Conservation (phyloP, 345 rosid species). For the Murraya paniculata region DNA sequence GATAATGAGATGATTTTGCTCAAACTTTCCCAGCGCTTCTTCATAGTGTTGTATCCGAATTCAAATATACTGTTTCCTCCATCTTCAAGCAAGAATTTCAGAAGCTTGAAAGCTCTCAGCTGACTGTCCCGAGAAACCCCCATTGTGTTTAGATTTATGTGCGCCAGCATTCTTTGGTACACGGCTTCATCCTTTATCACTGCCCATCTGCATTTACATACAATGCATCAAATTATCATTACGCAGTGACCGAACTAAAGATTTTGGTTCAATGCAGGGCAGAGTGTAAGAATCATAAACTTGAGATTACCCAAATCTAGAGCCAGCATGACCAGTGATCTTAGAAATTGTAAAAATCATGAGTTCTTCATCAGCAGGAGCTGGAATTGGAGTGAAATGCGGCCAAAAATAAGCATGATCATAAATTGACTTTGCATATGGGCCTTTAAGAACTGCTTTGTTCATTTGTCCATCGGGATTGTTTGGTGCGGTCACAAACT, state of each 20-base stretch:
- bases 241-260: too few species aligned
- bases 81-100: constrained; percentile 38
- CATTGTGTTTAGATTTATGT: constrained; percentile 27
- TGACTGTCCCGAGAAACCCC: constrained; percentile 65
- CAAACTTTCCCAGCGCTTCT: constrained; percentile 40
- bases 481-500: constrained; percentile 75
- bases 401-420: constrained; percentile 84
- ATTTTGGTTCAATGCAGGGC: too few species aligned
- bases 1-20: constrained; percentile 35
- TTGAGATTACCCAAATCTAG: constrained; percentile 54
- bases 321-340: constrained; percentile 81
- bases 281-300: too few species aligned
- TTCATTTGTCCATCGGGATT: constrained; percentile 71
- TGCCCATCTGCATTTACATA: constrained; percentile 50
- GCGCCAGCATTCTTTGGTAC: constrained; percentile 35
- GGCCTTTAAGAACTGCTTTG: constrained; percentile 48
- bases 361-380: constrained; percentile 45
- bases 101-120: constrained; percentile 46
- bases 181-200: constrained; percentile 52
- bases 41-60: constrained; percentile 51
- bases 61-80: constrained; percentile 37
- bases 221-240: background rate
- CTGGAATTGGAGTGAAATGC: constrained; percentile 58
- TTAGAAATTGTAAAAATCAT: constrained; percentile 65
- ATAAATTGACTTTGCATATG: constrained; percentile 46